Percentiles rank a stretch among this genome's conserved stretches.
Conservation (phyloP, 495 filamentous ascomycete species). For the Trichoderma asperelloides region DNA sequence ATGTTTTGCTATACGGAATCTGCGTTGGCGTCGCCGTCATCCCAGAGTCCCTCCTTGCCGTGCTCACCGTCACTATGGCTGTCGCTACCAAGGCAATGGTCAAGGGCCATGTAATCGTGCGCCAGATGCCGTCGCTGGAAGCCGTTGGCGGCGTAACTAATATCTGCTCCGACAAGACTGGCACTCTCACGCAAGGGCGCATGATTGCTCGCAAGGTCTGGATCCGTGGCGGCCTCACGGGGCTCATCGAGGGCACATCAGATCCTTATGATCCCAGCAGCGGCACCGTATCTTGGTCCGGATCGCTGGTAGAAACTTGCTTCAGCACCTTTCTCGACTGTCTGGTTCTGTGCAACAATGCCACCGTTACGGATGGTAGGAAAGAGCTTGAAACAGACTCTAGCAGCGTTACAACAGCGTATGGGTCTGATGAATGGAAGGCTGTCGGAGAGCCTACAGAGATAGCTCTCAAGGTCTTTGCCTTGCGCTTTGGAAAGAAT, state of each 20-base stretch:
- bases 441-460: slow-evolving; percentile 50
- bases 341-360: slow-evolving; percentile 59
- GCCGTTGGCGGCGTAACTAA: slow-evolving; percentile 50
- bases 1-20: slow-evolving; percentile 60
- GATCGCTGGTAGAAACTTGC: slow-evolving; percentile 15
- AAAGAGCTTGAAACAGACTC: slow-evolving; percentile 28
- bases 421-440: slow-evolving; percentile 36
- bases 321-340: slow-evolving; percentile 36
- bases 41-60: slow-evolving; percentile 66
- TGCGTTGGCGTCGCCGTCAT: slow-evolving; percentile 64
- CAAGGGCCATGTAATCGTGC: slow-evolving; percentile 57
- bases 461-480: slow-evolving; percentile 43
- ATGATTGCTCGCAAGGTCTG: slow-evolving; percentile 48
- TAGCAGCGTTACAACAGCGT: slow-evolving; percentile 24
- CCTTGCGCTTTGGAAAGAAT: slow-evolving; percentile 28
- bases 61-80: slow-evolving; percentile 69
- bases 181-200: slow-evolving; percentile 52
- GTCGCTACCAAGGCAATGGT: slow-evolving; percentile 68
- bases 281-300: slow-evolving; percentile 20
- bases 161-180: slow-evolving; percentile 57
- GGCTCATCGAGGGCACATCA: slow-evolving; percentile 26
- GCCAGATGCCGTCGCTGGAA: slow-evolving; percentile 57
- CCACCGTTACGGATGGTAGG: slow-evolving; percentile 50
- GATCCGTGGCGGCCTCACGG: slow-evolving; percentile 30
- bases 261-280: slow-evolving; percentile 46